Evolutionary conservation across 164 flowering plant species (phyloP).

Genomic region (Liquidambar formosana): DNA sequence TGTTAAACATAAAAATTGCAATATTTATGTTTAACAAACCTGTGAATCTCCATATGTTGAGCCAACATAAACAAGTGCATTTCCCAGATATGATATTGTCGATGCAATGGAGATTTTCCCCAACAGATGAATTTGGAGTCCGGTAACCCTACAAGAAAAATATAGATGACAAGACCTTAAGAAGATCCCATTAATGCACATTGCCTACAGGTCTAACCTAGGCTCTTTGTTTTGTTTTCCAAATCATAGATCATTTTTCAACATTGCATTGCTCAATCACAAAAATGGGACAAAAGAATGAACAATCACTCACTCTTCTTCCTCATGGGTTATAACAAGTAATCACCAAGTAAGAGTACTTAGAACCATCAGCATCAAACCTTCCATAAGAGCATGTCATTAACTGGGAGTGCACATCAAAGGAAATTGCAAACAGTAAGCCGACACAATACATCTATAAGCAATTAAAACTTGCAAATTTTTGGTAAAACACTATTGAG

Average conservation of each 20-base stretch:
- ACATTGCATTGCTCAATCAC: neutral
- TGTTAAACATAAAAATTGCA: too few species aligned
- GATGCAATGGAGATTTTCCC: conserved; percentile 98
- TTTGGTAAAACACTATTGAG: neutral
- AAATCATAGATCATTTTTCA: neutral
- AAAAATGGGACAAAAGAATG: conserved; percentile 3
- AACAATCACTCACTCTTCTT: conserved; percentile 69
- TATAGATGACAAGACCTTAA: neutral
- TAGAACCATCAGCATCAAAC: conserved; percentile 97
- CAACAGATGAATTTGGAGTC: conserved; percentile 88
- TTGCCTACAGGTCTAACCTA: neutral
- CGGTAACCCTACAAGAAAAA: conserved; percentile 68
- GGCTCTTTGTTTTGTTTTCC: neutral
- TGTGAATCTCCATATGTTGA: conserved; percentile 98
- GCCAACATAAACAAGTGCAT: conserved; percentile 90
- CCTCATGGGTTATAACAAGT: conserved; percentile 94
- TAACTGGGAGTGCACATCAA: conserved; percentile 52
- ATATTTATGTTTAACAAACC: conserved; percentile 39
- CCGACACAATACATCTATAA: neutral
- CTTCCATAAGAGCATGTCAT: conserved; percentile 94
- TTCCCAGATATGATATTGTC: conserved; percentile 91
- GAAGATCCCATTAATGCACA: conserved; percentile 1
- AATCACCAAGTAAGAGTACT: conserved; percentile 94
- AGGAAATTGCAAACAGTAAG: neutral
- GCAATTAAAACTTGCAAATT: neutral